Conservation (phyloP, 352 stramenopile genomes). For the Peronospora belbahrii region DNA sequence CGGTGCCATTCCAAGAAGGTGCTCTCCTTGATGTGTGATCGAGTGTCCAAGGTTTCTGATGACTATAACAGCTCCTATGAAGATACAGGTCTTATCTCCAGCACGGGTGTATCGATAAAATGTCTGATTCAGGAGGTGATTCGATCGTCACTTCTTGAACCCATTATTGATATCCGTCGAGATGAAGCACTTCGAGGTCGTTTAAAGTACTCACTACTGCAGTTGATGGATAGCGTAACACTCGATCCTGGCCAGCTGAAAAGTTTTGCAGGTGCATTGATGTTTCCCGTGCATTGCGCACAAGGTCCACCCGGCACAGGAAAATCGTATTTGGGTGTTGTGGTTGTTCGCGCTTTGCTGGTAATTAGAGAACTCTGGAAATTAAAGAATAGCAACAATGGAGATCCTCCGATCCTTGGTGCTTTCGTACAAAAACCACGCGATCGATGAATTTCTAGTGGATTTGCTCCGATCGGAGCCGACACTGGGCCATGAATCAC, state of each 20-base stretch:
- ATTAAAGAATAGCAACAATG: slow-evolving; percentile 46
- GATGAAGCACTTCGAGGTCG: slow-evolving; percentile 29
- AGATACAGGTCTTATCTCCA: neutral
- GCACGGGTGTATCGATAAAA: neutral
- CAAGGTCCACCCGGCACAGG: slow-evolving; percentile 84
- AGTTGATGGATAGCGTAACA: slow-evolving; percentile 43
- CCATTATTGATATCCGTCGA: slow-evolving; percentile 74
- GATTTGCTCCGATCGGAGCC: slow-evolving; percentile 61
- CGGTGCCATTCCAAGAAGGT: slow-evolving; percentile 69
- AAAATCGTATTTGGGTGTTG: slow-evolving; percentile 86
- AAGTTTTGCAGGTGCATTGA: slow-evolving; percentile 65
- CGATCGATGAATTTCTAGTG: slow-evolving; percentile 79
- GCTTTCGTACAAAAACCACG: slow-evolving; percentile 86
- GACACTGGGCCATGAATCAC: slow-evolving; percentile 20
- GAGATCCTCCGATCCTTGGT: slow-evolving; percentile 69
- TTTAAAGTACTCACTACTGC: slow-evolving; percentile 32
- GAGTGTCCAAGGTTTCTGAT: neutral
- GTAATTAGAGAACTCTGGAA: slow-evolving; percentile 73
- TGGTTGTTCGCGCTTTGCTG: slow-evolving; percentile 75
- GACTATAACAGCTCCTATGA: neutral
- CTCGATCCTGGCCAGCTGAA: slow-evolving; percentile 65
- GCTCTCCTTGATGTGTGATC: slow-evolving; percentile 55
- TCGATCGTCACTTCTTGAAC: slow-evolving; percentile 47
- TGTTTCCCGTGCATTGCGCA: slow-evolving; percentile 76
- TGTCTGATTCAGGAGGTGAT: slow-evolving; percentile 41